These are phyloP conservation scores for Dictyostelium brefeldianum DNA, from an alignment of 78 protist genomes.

Conservation along the genomic window DNA sequence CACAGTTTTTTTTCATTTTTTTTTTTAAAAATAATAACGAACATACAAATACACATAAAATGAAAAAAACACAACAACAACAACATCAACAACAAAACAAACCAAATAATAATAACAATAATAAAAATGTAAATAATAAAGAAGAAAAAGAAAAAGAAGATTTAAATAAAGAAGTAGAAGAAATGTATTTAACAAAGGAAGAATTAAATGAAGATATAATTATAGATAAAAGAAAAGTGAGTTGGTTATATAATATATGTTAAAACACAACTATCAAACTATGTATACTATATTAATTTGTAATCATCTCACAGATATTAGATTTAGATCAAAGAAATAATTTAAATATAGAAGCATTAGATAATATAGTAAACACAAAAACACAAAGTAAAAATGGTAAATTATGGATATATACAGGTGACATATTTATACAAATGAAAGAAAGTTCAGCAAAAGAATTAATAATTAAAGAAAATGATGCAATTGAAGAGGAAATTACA, in stretches of 20 bases:
- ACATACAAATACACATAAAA: neutral
- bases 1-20: neutral
- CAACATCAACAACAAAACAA: neutral
- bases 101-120: neutral
- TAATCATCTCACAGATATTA: conserved; percentile 5
- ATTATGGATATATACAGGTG: conserved; percentile 71
- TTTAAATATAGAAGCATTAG: conserved; percentile 56
- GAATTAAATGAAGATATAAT: conserved; percentile 31
- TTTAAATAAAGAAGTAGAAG: conserved; percentile 21
- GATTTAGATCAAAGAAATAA: conserved; percentile 69
- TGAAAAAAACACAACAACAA: neutral
- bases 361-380: neutral
- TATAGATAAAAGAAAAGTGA: conserved; percentile 42
- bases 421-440: conserved; percentile 66
- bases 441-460: conserved; percentile 11
- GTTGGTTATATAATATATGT: neutral
- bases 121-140: neutral
- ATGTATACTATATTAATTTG: neutral
- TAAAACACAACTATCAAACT: neutral
- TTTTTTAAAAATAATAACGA: neutral
- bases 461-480: conserved; percentile 26
- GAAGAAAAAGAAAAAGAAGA: neutral
- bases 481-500: conserved; percentile 42
- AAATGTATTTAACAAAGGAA: conserved; percentile 14
- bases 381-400: neutral